Evolutionary conservation across 108 stramenopile genomes (phyloP).

Genomic region (Cyclotella choctawhatcheeana): DNA sequence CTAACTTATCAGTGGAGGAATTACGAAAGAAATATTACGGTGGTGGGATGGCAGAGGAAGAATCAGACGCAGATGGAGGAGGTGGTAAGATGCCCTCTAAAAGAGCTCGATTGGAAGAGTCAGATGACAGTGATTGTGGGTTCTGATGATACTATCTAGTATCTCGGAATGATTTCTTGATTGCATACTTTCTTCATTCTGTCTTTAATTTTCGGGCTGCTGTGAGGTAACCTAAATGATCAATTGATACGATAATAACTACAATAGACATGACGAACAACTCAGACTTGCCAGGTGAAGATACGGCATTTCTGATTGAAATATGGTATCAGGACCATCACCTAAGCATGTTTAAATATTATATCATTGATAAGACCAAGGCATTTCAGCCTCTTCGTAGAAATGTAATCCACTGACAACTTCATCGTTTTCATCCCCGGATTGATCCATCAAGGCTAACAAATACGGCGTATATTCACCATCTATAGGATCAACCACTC

Average conservation of each 20-base stretch:
- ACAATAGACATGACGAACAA: neutral
- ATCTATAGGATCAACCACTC: constrained; percentile 59
- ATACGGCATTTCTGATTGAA: neutral
- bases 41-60: constrained; percentile 23
- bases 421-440: constrained; percentile 28
- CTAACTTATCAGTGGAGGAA: constrained; percentile 63
- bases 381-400: constrained; percentile 48
- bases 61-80: constrained; percentile 27
- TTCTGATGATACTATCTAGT: constrained; percentile 15
- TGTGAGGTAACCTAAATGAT: neutral
- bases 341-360: neutral
- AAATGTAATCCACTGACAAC: constrained; percentile 53
- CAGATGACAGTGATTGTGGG: constrained; percentile 51
- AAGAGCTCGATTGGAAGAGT: constrained; percentile 29
- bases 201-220: neutral
- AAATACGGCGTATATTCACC: constrained; percentile 77
- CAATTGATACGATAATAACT: neutral
- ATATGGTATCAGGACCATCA: neutral
- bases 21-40: constrained; percentile 62
- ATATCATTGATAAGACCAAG: constrained; percentile 47
- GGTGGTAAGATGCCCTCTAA: constrained; percentile 31
- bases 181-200: constrained; percentile 1
- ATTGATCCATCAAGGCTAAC: constrained; percentile 53
- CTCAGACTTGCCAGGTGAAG: too few species aligned
- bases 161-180: neutral